Evolutionary conservation across 208 protist species (phyloP), one percentile per base, ranked within the genome.

Genomic region (Leishmania amazonensis): DNA sequence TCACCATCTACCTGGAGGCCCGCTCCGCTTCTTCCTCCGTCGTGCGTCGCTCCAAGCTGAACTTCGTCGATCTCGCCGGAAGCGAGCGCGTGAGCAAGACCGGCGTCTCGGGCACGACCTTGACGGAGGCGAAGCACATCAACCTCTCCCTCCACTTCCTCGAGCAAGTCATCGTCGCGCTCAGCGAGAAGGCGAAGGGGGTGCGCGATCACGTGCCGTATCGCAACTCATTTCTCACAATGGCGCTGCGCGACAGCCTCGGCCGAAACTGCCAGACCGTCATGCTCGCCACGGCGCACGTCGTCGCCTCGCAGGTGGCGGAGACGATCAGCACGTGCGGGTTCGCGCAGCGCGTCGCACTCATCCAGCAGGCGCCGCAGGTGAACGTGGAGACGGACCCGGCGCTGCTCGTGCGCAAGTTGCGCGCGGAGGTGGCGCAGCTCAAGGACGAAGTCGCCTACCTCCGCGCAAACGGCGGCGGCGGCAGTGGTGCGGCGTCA

Each of bases 181-280:
- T 98, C 9, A 90, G 92, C 76, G 94, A 97, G 79, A 90, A 96
- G 83, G 90, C 90, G n/a, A 95, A 89, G 72, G 91, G 90, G 5
- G 51, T 87, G 38, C 89, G 93, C 19, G 96, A 96, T 47, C 98
- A 99, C 89, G 84, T 99, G 31, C 98, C 98, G 42, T 99, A 96
- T 83, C 95, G 97, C 60, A 96, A 99, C 89, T 98, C 91, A 38
- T 98, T 98, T 78, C 93, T 99, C 87, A 99, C 98, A 4, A 94
- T 98, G 90, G 90, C 98, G 64, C 91, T 99, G 76, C 94, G 95
- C 3, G 94, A 98, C 83, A 96, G 93, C 76, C 88, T 98, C 19
- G 96, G 96, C 11, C 98, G 98, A 40, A 99, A 99, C 90, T 99
- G 98, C 67, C 98, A 95, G 87, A 98, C 96, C 19, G 85, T 88